phyloP scores from a whole-genome alignment of 352 stramenopile genomes.

The Globisporangium radiosum region DNA sequence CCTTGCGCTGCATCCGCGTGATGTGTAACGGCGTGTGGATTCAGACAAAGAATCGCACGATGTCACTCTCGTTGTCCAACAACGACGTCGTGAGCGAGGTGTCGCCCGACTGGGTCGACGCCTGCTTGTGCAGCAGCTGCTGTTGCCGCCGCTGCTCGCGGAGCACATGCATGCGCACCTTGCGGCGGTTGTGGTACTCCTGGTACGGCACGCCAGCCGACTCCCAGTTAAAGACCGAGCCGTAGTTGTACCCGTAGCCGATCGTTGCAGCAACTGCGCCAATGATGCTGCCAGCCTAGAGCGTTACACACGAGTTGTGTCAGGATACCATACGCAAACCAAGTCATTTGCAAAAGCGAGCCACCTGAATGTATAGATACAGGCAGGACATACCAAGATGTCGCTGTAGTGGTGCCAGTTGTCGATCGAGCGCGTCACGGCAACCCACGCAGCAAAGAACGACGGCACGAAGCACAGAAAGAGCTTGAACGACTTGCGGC shows the following conservation, averaged over 20 bases:
- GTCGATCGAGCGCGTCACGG: slow-evolving; percentile 68
- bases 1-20: slow-evolving; percentile 16
- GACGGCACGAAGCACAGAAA: slow-evolving; percentile 61
- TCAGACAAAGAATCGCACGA: slow-evolving; percentile 20
- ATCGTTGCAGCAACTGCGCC: slow-evolving; percentile 44
- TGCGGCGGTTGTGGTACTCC: slow-evolving; percentile 21
- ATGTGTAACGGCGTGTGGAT: neutral
- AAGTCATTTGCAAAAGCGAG: neutral
- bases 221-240: slow-evolving; percentile 42
- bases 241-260: slow-evolving; percentile 68
- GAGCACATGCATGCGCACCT: slow-evolving; percentile 20
- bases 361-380: neutral
- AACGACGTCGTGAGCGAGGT: slow-evolving; percentile 12
- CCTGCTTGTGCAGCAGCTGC: slow-evolving; percentile 13
- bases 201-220: slow-evolving; percentile 23
- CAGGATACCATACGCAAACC: too few species aligned
- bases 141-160: slow-evolving; percentile 11
- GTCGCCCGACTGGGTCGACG: slow-evolving; percentile 10
- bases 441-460: slow-evolving; percentile 60
- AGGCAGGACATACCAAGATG: slow-evolving; percentile 34
- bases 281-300: slow-evolving; percentile 52
- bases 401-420: slow-evolving; percentile 86
- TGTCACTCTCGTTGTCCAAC: slow-evolving; percentile 14
- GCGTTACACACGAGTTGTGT: neutral
- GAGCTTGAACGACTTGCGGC: slow-evolving; percentile 54